Base-by-base conservation (phyloP, 78 protist species). In the Planoprotostelium fungivorum region DNA sequence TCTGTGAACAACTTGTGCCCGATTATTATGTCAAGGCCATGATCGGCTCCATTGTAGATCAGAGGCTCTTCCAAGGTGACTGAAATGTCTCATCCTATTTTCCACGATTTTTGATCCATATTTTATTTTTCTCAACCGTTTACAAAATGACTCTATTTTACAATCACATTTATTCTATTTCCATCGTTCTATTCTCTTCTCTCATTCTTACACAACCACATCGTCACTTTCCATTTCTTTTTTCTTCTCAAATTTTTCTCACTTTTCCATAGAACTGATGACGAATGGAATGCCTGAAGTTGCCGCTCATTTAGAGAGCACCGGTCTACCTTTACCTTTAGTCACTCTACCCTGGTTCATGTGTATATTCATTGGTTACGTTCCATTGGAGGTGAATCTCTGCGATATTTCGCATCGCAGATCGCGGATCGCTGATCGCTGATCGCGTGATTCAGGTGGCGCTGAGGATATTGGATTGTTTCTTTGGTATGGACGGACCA, bases 261-360 rank as follows among this genome's bases (percentile, higher is more conserved):
- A n/a, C n/a, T n/a, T n/a, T n/a, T n/a, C n/a, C n/a, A n/a, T n/a
- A 51, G 92, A 93, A 10, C 94, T 95, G 5, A 63, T 92, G 25
- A 23, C 39, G 34, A 36, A 28, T 0, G 38, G 87, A 73, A 34
- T 93, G 9, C 97, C 97, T 36, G 94, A 91, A 5, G 88, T 95
- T 0, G 34, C 29, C 86, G 73, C n/a, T 23, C 97, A 95, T 31
- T 87, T 95, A 1, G 83, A 83, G 10, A 39, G 28, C 1, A 88
- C 88, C 36, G 96, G 97, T 35, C 38, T 96, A 0, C 93, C 95
- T 0, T 83, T 93, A 25, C 87, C 38, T 37, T 88, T 93, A 9
- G 35, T 93, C 38, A 85, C 93, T 51, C 31, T 88, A 34, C 95
- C 92, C 5, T 96, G 97, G 97, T 95, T 95, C 84, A 88, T 96